phyloP scores from a whole-genome alignment of 2,329 filamentous ascomycete genomes.

The Malbranchea cinnamomea region DNA sequence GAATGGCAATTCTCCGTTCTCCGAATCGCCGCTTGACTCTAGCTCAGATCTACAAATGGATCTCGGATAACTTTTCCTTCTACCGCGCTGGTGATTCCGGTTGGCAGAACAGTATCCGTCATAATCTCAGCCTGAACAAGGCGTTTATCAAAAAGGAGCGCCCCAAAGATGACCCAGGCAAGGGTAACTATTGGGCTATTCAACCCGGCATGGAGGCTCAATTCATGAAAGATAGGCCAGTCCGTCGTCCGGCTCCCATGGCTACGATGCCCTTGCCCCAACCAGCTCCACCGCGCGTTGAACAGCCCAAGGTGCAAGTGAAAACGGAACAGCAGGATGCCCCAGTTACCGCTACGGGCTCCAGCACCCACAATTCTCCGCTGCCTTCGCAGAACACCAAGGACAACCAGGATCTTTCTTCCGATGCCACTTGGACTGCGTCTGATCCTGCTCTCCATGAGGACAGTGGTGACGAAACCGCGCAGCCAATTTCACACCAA shows the following conservation, averaged over 20 bases:
- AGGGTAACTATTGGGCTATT: conserved; percentile 95
- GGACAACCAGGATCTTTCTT: conserved; percentile 45
- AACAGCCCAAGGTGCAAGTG: no score
- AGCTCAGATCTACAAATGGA: conserved; percentile 98
- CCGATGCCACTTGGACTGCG: conserved; percentile 61
- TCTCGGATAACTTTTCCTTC: conserved; percentile 84
- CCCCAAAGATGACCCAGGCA: conserved; percentile 92
- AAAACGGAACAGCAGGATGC: no score
- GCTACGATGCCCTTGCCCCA: conserved; percentile 27
- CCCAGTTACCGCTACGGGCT: conserved; percentile 7
- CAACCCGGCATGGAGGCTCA: conserved; percentile 75
- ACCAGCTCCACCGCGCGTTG: conserved; percentile 3
- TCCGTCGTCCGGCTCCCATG: conserved; percentile 28
- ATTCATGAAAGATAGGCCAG: conserved; percentile 75
- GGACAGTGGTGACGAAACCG: conserved; percentile 34
- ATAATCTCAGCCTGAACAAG: conserved; percentile 95
- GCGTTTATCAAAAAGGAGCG: conserved; percentile 91
- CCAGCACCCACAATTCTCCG: conserved; percentile 6
- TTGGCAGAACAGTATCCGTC: conserved; percentile 98
- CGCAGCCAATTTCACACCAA: conserved; percentile 14
- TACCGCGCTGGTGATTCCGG: conserved; percentile 74
- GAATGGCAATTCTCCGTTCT: conserved; percentile 87
- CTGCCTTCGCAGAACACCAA: conserved; percentile 5
- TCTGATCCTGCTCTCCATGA: conserved; percentile 49
- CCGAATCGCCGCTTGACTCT: conserved; percentile 72